Conservation (phyloP, 73 alveolate species). For the Paramecium tetraurelia region DNA sequence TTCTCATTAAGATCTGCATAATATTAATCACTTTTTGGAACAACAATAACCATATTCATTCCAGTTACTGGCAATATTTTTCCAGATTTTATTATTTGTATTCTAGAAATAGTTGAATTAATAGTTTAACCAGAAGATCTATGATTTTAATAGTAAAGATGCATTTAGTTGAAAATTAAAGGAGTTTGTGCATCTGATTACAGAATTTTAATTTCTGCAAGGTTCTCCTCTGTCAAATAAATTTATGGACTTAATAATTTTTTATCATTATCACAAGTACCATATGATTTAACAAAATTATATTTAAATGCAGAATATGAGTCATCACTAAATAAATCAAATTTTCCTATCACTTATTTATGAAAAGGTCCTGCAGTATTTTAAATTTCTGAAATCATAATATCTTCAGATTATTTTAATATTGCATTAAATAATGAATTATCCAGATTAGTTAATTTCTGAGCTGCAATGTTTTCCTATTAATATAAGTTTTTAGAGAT, state of each 20-base stretch:
- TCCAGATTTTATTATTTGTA: not conserved
- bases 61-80: not conserved
- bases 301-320: not conserved
- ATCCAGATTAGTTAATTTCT: not conserved
- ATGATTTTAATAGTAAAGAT: not conserved
- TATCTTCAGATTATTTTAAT: not conserved
- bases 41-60: not conserved
- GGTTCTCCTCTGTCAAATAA: not conserved
- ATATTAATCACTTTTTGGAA: not conserved
- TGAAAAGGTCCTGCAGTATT: not conserved
- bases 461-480: not conserved
- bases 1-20: not conserved
- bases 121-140: not conserved
- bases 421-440: not conserved
- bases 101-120: not conserved
- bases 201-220: not conserved
- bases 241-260: not conserved
- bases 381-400: not conserved
- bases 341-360: not conserved
- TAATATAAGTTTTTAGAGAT: not conserved
- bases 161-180: slow-evolving; percentile 10
- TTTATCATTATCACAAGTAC: slow-evolving; percentile 27
- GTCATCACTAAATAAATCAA: not conserved
- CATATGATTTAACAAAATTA: not conserved
- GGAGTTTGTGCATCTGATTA: slow-evolving; percentile 12